These are phyloP conservation scores for Xylariales sp. DNA, from an alignment of 2,329 filamentous ascomycete species.

Conservation along the genomic window DNA sequence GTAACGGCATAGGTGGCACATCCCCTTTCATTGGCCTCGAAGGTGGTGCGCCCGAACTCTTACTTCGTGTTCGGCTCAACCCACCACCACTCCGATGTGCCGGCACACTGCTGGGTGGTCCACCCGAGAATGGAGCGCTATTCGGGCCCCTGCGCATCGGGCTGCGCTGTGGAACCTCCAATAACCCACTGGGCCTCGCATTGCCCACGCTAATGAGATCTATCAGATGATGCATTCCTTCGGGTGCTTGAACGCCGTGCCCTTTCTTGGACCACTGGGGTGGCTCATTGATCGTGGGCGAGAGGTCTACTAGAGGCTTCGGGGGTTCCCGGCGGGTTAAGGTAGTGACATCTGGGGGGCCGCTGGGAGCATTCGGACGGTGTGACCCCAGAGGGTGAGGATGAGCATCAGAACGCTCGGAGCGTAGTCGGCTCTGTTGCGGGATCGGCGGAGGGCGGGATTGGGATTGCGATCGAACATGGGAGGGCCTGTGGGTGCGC, in stretches of 20 bases:
- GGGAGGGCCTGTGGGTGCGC: background rate
- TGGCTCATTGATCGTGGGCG: conserved; percentile 21
- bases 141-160: conserved; percentile 18
- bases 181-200: conserved; percentile 7
- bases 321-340: conserved; percentile 17
- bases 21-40: conserved; percentile 11
- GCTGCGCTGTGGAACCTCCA: conserved; percentile 21
- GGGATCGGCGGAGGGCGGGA: conserved; percentile 7
- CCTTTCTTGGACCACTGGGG: conserved; percentile 27
- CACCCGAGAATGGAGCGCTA: conserved; percentile 8
- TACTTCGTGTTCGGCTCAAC: conserved; percentile 22
- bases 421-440: conserved; percentile 1
- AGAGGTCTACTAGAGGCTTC: conserved; percentile 25
- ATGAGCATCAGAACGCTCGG: background rate
- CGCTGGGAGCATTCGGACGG: background rate
- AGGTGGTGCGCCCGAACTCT: conserved; percentile 20
- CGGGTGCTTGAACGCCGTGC: conserved; percentile 26
- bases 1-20: conserved; percentile 22
- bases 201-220: conserved; percentile 23
- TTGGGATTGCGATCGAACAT: conserved; percentile 3
- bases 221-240: conserved; percentile 24
- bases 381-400: conserved; percentile 2
- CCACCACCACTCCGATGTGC: conserved; percentile 6
- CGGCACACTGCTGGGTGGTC: background rate
- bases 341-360: conserved; percentile 9